Percentiles rank a stretch among this genome's conserved stretches.
These are phyloP conservation scores for Cladosporium sp. DNA, from an alignment of 2,329 filamentous ascomycete genomes.

Conservation along the genomic window DNA sequence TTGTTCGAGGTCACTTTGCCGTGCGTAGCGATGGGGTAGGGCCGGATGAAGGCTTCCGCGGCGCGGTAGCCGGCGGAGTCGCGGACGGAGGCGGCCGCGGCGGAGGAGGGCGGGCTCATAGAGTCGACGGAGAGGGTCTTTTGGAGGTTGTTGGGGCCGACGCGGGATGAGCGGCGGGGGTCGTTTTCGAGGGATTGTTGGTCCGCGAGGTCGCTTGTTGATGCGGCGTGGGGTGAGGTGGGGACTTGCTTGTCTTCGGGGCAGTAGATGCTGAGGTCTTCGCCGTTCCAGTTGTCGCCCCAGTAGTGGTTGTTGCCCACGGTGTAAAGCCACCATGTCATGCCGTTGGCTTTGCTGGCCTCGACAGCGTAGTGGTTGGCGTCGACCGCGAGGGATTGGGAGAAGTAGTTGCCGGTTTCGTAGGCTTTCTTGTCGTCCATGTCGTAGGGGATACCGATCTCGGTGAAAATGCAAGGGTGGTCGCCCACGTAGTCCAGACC, in stretches of 20 bases:
- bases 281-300: constrained; percentile 95
- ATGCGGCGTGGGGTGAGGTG: constrained; percentile 39
- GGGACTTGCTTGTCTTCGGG: constrained; percentile 66
- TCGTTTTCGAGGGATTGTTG: constrained; percentile 8
- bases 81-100: constrained; percentile 21
- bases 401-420: constrained; percentile 89
- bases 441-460: constrained; percentile 97
- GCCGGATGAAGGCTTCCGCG: constrained; percentile 87
- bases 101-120: constrained; percentile 29
- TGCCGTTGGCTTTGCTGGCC: constrained; percentile 74
- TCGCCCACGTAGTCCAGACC: constrained; percentile 82
- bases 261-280: constrained; percentile 88
- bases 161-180: constrained; percentile 49
- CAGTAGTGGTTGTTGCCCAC: constrained; percentile 77
- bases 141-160: constrained; percentile 72
- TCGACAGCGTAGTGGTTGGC: constrained; percentile 93
- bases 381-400: constrained; percentile 86
- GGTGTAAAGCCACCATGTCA: constrained; percentile 84
- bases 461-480: constrained; percentile 83
- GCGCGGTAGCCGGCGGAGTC: constrained; percentile 71
- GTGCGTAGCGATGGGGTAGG: constrained; percentile 68
- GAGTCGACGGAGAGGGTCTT: constrained; percentile 57
- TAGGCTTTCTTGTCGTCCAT: constrained; percentile 98
- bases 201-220: constrained; percentile 6
- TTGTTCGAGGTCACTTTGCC: constrained; percentile 65